A percentile compares a stretch with the other conserved stretches of the same genome.
Evolutionary conservation across 495 filamentous ascomycete genomes (phyloP).

Genomic region (Rhizodiscina lignyota): DNA sequence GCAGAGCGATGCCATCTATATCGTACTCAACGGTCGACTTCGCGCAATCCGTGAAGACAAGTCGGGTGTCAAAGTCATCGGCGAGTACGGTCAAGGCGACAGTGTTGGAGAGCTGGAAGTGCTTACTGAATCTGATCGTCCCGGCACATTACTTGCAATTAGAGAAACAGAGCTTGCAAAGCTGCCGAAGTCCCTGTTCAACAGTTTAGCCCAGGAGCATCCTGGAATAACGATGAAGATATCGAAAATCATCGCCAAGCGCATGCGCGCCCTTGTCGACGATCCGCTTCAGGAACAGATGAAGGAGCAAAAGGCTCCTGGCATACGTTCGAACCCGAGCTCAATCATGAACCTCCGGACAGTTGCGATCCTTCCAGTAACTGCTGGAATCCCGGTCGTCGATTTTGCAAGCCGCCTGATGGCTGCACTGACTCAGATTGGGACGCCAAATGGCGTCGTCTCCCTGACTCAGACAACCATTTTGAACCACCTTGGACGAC

Average conservation of each 20-base stretch:
- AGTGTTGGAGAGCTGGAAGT: slow-evolving; percentile 96
- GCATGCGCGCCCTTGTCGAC: slow-evolving; percentile 81
- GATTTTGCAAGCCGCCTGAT: slow-evolving; percentile 88
- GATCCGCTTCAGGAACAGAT: slow-evolving; percentile 46
- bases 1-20: slow-evolving; percentile 96
- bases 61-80: slow-evolving; percentile 70
- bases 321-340: slow-evolving; percentile 50
- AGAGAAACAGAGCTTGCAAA: slow-evolving; percentile 93
- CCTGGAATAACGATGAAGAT: slow-evolving; percentile 98
- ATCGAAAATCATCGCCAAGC: slow-evolving; percentile 90
- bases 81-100: slow-evolving; percentile 92
- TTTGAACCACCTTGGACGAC: slow-evolving; percentile 80
- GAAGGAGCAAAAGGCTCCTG: slow-evolving; percentile 27
- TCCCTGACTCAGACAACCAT: slow-evolving; percentile 89
- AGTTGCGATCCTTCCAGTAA: slow-evolving; percentile 80
- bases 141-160: slow-evolving; percentile 86
- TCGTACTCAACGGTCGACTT: slow-evolving; percentile 85
- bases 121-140: slow-evolving; percentile 79
- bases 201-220: slow-evolving; percentile 90
- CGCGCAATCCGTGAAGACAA: slow-evolving; percentile 61
- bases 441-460: slow-evolving; percentile 73
- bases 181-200: slow-evolving; percentile 90
- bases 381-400: slow-evolving; percentile 78
- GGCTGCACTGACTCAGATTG: slow-evolving; percentile 75
- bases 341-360: slow-evolving; percentile 88